Evolutionary conservation across 2,329 filamentous ascomycete genomes (phyloP).

Genomic region (Penicillium oxalicum): DNA sequence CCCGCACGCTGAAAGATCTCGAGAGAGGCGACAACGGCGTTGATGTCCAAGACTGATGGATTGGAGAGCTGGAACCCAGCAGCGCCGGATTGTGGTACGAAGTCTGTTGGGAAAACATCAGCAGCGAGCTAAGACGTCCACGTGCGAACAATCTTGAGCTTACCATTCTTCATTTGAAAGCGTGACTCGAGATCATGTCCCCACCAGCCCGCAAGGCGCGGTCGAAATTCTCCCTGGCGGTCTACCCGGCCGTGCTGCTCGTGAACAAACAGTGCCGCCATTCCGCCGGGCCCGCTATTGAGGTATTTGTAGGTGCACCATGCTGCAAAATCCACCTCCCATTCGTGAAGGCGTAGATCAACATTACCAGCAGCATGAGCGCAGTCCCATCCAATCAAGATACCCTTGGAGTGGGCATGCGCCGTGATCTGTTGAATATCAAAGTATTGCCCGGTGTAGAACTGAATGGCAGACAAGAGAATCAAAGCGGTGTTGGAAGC

Average conservation of each 20-base stretch:
- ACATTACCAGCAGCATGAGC: conserved; percentile 85
- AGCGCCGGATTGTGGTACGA: conserved; percentile 70
- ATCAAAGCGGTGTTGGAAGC: conserved; percentile 67
- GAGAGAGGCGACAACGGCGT: conserved; percentile 65
- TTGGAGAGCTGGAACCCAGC: conserved; percentile 82
- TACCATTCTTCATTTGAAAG: conserved; percentile 74
- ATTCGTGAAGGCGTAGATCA: conserved; percentile 71
- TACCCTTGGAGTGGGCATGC: conserved; percentile 64
- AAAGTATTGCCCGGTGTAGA: conserved; percentile 84
- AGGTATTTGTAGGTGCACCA: conserved; percentile 97
- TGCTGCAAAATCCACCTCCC: conserved; percentile 84
- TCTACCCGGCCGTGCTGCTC: conserved; percentile 56
- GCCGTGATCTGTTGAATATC: conserved; percentile 75
- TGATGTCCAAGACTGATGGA: conserved; percentile 70
- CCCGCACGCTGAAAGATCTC: conserved; percentile 66
- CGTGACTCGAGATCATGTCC: conserved; percentile 69
- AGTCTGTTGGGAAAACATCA: conserved; percentile 40
- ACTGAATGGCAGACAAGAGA: conserved; percentile 81
- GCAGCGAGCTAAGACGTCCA: neutral
- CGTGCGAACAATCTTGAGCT: neutral
- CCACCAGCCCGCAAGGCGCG: conserved; percentile 78
- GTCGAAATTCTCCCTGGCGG: conserved; percentile 49
- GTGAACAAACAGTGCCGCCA: conserved; percentile 76
- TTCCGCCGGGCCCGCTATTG: conserved; percentile 76
- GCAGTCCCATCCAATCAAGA: conserved; percentile 79